A percentile compares a stretch with the other conserved stretches of the same genome.
Conservation (phyloP, 2,329 filamentous ascomycete genomes). For the Talaromyces sp. region DNA sequence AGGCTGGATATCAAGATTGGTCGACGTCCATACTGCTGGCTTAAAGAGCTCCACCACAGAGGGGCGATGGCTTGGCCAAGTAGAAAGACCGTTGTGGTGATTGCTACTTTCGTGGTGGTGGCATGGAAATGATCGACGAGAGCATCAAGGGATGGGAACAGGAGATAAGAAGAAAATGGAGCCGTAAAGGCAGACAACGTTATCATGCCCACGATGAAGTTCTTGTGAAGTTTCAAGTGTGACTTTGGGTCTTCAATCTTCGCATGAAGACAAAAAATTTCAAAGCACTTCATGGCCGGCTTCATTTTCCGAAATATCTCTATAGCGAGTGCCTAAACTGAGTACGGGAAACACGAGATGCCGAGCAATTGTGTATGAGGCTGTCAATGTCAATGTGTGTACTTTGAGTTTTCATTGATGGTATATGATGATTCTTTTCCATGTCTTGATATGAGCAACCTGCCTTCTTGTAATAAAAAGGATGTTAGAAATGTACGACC, state of each 20-base stretch:
- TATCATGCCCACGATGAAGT: neutral
- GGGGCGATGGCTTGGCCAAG: conserved; percentile 38
- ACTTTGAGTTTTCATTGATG: neutral
- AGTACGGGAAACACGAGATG: neutral
- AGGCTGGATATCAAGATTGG: conserved; percentile 39
- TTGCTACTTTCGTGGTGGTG: conserved; percentile 33
- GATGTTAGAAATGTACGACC: neutral
- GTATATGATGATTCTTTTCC: neutral
- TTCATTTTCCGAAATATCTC: neutral
- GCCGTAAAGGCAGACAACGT: conserved; percentile 1
- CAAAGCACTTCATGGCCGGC: neutral
- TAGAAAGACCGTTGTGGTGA: conserved; percentile 41
- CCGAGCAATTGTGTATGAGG: neutral
- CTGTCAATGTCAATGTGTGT: neutral
- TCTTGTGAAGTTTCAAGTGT: neutral
- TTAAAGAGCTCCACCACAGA: conserved; percentile 40
- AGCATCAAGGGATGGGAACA: conserved; percentile 23
- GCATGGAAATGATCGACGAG: conserved; percentile 33
- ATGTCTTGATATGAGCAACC: neutral
- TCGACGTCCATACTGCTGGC: conserved; percentile 37
- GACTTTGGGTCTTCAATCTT: neutral
- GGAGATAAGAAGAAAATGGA: neutral
- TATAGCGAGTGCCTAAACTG: neutral
- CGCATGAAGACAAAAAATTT: neutral
- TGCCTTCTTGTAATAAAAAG: neutral